These are phyloP conservation scores for Saccharomyces hybrid DNA, from an alignment of 1,139 yeast genomes.

Conservation along the genomic window DNA sequence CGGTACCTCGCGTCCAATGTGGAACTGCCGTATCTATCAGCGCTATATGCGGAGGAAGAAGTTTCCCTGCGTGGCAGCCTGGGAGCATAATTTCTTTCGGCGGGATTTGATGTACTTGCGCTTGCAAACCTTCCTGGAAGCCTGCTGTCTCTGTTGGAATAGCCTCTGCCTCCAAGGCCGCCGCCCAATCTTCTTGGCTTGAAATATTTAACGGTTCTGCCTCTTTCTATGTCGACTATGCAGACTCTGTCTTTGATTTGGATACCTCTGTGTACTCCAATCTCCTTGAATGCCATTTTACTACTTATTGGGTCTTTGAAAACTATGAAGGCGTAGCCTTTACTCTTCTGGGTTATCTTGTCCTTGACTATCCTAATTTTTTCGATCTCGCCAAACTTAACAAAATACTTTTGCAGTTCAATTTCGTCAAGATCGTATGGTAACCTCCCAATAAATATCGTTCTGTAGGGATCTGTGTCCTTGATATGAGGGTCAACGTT, in stretches of 20 bases:
- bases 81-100: constrained; percentile 1
- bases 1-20: neutral
- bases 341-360: constrained; percentile 15
- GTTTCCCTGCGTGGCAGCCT: neutral
- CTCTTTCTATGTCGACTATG: constrained; percentile 78
- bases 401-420: constrained; percentile 57
- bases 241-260: constrained; percentile 46
- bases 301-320: constrained; percentile 37
- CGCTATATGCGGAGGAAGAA: neutral
- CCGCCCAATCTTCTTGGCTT: constrained; percentile 73
- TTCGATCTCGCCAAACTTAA: constrained; percentile 64
- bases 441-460: constrained; percentile 70
- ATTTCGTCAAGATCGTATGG: constrained; percentile 60
- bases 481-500: constrained; percentile 50
- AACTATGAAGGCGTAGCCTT: constrained; percentile 81
- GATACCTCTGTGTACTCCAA: constrained; percentile 35
- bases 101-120: neutral
- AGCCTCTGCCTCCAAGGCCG: constrained; percentile 60
- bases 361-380: constrained; percentile 45
- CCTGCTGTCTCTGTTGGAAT: constrained; percentile 26
- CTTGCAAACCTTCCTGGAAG: neutral
- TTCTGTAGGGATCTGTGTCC: constrained; percentile 64
- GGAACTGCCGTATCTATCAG: constrained; percentile 3
- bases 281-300: constrained; percentile 47
- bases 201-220: constrained; percentile 70